phyloP scores from a whole-genome alignment of 208 protist genomes.

The Crithidia bombi region DNA sequence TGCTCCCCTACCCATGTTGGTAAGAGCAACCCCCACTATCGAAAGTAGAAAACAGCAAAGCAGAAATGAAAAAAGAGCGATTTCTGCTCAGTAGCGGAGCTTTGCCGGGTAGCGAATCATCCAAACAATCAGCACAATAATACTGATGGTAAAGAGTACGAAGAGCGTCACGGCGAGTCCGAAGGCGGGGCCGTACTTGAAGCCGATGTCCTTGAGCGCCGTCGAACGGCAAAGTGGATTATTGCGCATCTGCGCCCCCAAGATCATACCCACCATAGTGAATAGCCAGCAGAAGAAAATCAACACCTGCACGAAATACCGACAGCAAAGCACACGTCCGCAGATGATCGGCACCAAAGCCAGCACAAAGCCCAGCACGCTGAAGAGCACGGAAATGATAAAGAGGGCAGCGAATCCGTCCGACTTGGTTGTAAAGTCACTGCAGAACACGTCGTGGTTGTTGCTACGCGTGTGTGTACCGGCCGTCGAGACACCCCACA shows the following conservation, averaged over 20 bases:
- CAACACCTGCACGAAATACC: slow-evolving; percentile 36
- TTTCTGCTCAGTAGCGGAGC: slow-evolving; percentile 22
- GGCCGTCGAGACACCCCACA: slow-evolving; percentile 1
- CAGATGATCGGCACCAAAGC: slow-evolving; percentile 35
- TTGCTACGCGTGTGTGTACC: slow-evolving; percentile 13
- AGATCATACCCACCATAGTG: slow-evolving; percentile 33
- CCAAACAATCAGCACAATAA: slow-evolving; percentile 33
- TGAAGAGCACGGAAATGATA: slow-evolving; percentile 25
- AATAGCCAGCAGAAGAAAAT: slow-evolving; percentile 32
- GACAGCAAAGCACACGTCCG: slow-evolving; percentile 37
- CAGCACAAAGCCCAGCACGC: slow-evolving; percentile 13
- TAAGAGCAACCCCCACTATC: no score
- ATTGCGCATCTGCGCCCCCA: slow-evolving; percentile 21
- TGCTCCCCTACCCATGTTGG: no score
- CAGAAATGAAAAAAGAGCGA: not conserved
- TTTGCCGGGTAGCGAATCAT: slow-evolving; percentile 15
- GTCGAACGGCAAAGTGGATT: slow-evolving; percentile 24
- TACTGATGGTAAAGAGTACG: slow-evolving; percentile 25
- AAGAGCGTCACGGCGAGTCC: slow-evolving; percentile 39
- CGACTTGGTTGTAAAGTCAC: slow-evolving; percentile 16
- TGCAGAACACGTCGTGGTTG: slow-evolving; percentile 33
- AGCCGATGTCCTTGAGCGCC: slow-evolving; percentile 41
- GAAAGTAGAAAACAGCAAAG: not conserved
- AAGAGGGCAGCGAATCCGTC: slow-evolving; percentile 24
- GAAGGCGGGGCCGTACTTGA: slow-evolving; percentile 47